A percentile compares a stretch with the other conserved stretches of the same genome.
phyloP scores from a whole-genome alignment of 2,329 filamentous ascomycete species.

The Aspergillus amoenus region DNA sequence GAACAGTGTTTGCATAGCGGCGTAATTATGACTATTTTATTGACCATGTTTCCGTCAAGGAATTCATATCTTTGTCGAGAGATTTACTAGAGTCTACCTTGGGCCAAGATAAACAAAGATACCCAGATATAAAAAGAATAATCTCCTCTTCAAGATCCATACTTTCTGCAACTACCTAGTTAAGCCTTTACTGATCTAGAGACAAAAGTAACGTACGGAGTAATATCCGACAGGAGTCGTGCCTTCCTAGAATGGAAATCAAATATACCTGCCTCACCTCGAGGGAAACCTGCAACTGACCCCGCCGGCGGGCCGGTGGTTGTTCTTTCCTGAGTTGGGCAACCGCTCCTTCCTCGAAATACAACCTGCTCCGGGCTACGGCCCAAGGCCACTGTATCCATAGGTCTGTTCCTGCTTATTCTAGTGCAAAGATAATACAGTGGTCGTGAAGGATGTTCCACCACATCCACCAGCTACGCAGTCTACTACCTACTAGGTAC shows the following conservation, averaged over 20 bases:
- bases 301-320: background rate
- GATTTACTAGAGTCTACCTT: slow-evolving; percentile 1
- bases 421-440: background rate
- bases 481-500: background rate
- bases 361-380: background rate
- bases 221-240: too few relatives aligned
- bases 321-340: background rate
- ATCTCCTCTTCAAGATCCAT: slow-evolving; percentile 17
- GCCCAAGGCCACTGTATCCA: background rate
- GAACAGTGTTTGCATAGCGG: slow-evolving; percentile 24
- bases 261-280: background rate
- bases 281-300: background rate
- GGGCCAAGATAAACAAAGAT: slow-evolving; percentile 10
- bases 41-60: background rate
- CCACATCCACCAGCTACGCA: background rate
- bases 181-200: too few relatives aligned
- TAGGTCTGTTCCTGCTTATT: background rate
- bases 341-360: background rate
- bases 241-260: background rate
- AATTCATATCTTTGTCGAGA: background rate
- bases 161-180: background rate
- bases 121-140: slow-evolving; percentile 13
- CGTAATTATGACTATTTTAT: slow-evolving; percentile 17
- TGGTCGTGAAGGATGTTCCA: background rate
- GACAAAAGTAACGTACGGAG: too few relatives aligned